Evolutionary conservation across 768 basidiomycete species (phyloP).

Genomic region (Lyophyllum decastes): DNA sequence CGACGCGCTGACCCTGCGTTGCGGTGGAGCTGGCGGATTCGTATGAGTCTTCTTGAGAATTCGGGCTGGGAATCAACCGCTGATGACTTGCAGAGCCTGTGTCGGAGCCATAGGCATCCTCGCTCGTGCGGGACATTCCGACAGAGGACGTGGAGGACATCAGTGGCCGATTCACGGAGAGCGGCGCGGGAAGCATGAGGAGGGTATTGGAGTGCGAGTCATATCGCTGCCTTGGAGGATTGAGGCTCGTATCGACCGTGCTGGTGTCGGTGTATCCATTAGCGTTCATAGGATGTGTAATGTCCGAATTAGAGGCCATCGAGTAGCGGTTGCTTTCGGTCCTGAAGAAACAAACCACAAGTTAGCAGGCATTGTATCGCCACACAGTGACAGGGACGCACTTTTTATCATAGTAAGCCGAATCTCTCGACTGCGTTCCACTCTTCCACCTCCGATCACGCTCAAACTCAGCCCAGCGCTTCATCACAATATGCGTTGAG

Average conservation of each 20-base stretch:
- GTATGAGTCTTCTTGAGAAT: conserved; percentile 39
- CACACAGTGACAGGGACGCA: conserved; percentile 31
- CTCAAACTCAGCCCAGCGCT: conserved; percentile 98
- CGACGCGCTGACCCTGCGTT: conserved; percentile 24
- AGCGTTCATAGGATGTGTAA: conserved; percentile 55
- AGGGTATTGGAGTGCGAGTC: conserved; percentile 61
- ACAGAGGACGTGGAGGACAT: conserved; percentile 52
- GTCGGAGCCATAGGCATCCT: conserved; percentile 47
- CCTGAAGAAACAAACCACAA: conserved; percentile 17
- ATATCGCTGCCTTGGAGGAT: conserved; percentile 53
- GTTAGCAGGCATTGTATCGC: background rate
- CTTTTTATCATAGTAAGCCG: conserved; percentile 76
- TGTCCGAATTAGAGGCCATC: conserved; percentile 74
- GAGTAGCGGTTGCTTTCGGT: conserved; percentile 65
- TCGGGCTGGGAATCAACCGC: conserved; percentile 45
- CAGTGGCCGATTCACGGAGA: conserved; percentile 58
- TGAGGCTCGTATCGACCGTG: conserved; percentile 58
- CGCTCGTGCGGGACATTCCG: conserved; percentile 46
- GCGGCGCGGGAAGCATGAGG: conserved; percentile 74
- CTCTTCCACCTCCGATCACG: conserved; percentile 92
- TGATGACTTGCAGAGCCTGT: conserved; percentile 40
- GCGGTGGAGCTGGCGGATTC: conserved; percentile 29
- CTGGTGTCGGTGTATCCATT: conserved; percentile 53
- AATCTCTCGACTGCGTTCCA: conserved; percentile 81
- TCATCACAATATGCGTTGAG: conserved; percentile 96